phyloP scores from a whole-genome alignment of 192 early-diverging fungal genomes.

The Allomyces macrogynus region DNA sequence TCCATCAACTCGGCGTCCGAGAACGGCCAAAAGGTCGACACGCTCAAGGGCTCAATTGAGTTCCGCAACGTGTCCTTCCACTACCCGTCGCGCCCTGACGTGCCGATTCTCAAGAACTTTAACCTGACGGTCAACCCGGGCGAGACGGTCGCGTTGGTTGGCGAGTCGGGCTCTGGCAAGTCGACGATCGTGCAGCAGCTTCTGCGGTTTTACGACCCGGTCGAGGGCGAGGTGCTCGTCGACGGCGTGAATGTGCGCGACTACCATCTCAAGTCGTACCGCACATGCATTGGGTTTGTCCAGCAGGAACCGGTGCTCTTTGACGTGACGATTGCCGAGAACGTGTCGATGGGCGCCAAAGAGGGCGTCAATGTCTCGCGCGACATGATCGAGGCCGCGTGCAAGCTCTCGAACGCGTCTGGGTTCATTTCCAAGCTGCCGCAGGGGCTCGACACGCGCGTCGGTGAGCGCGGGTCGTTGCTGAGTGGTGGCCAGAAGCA shows the following conservation, averaged over 20 bases:
- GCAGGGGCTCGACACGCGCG: constrained; percentile 55
- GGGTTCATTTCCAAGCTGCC: constrained; percentile 70
- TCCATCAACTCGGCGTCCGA: constrained; percentile 40
- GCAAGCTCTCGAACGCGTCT: constrained; percentile 47
- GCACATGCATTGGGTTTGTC: constrained; percentile 73
- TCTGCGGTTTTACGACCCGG: constrained; percentile 67
- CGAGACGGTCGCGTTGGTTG: constrained; percentile 77
- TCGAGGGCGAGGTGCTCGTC: constrained; percentile 30
- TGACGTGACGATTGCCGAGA: constrained; percentile 53
- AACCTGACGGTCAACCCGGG: constrained; percentile 49
- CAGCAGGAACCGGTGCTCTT: constrained; percentile 84
- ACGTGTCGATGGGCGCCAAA: constrained; percentile 49
- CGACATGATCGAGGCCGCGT: constrained; percentile 13
- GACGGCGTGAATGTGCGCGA: constrained; percentile 59
- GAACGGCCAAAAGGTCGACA: constrained; percentile 15
- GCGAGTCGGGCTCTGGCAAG: constrained; percentile 68
- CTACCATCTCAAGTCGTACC: constrained; percentile 60
- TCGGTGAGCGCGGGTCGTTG: constrained; percentile 58
- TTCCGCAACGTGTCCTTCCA: constrained; percentile 55
- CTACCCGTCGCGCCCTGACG: constrained; percentile 70
- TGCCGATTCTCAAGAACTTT: constrained; percentile 53
- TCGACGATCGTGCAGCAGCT: constrained; percentile 65
- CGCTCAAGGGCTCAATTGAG: constrained; percentile 43
- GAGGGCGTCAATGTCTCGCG: constrained; percentile 18
- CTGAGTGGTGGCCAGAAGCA: constrained; percentile 85